Conservation (phyloP, 169 alveolate genomes). For the Cryptosporidium bovis region DNA sequence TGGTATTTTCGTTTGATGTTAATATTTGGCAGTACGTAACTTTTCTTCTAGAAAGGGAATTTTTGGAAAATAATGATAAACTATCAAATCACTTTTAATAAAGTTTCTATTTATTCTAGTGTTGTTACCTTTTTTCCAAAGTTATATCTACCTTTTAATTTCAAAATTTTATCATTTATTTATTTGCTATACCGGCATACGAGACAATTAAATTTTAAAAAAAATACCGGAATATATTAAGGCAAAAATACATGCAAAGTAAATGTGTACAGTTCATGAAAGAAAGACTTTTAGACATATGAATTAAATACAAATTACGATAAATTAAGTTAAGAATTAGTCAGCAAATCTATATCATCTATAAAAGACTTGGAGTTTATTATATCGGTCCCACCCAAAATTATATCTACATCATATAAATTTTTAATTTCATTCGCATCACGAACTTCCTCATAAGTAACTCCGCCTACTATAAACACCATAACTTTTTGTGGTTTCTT, state of each 20-base stretch:
- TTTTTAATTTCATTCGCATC: slow-evolving; percentile 86
- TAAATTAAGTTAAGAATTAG: slow-evolving; percentile 24
- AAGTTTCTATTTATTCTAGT: too few relatives aligned
- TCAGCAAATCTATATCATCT: slow-evolving; percentile 75
- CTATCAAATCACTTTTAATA: too few relatives aligned
- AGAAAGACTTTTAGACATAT: background rate
- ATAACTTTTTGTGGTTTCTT: slow-evolving; percentile 84
- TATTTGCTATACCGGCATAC: too few relatives aligned
- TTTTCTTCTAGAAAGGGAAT: too few relatives aligned
- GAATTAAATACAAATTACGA: background rate
- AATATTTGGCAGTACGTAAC: too few relatives aligned
- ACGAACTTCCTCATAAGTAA: slow-evolving; percentile 93
- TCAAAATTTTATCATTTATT: background rate
- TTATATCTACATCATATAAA: slow-evolving; percentile 79
- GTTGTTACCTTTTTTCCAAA: too few relatives aligned
- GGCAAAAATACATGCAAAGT: slow-evolving; percentile 7
- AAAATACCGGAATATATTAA: background rate
- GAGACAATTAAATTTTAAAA: background rate
- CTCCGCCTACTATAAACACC: slow-evolving; percentile 93
- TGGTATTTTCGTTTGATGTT: too few relatives aligned
- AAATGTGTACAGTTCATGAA: background rate
- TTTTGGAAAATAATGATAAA: too few relatives aligned
- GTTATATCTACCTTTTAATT: background rate
- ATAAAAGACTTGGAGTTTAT: slow-evolving; percentile 84
- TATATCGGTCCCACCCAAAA: slow-evolving; percentile 89